A percentile compares a stretch with the other conserved stretches of the same genome.
Evolutionary conservation across 768 basidiomycete genomes (phyloP).

Genomic region (Suillus paluster): DNA sequence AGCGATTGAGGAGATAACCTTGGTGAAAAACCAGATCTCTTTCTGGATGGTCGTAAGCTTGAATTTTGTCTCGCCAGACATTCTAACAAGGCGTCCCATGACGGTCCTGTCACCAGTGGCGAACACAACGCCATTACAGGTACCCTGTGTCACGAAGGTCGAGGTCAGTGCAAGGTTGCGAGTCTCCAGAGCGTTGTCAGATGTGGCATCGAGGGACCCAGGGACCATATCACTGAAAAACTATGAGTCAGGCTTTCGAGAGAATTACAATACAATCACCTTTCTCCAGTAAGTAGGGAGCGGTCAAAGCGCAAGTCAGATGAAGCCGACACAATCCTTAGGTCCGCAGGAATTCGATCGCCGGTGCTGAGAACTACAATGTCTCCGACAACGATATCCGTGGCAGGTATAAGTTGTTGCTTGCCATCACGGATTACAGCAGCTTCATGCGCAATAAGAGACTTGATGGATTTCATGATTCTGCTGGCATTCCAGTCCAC

Average conservation of each 20-base stretch:
- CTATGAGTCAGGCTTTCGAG: not conserved
- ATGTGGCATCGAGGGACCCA: slow-evolving; percentile 48
- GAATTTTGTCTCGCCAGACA: slow-evolving; percentile 51
- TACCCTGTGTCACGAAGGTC: slow-evolving; percentile 47
- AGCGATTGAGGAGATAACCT: slow-evolving; percentile 50
- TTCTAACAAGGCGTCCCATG: slow-evolving; percentile 60
- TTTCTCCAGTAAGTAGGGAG: slow-evolving; percentile 57
- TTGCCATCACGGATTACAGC: slow-evolving; percentile 56
- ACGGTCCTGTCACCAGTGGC: slow-evolving; percentile 48
- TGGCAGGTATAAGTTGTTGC: slow-evolving; percentile 51
- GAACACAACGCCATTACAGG: slow-evolving; percentile 46
- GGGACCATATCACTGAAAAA: slow-evolving; percentile 45
- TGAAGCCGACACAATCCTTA: slow-evolving; percentile 56
- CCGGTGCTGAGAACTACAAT: slow-evolving; percentile 56
- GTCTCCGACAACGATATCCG: slow-evolving; percentile 62
- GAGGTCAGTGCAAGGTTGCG: slow-evolving; percentile 54
- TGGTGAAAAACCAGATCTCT: slow-evolving; percentile 57
- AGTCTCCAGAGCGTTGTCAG: slow-evolving; percentile 53
- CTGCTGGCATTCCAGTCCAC: slow-evolving; percentile 54
- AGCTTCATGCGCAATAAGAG: slow-evolving; percentile 62
- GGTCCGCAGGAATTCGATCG: slow-evolving; percentile 62
- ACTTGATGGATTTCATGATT: slow-evolving; percentile 60
- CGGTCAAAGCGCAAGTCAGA: slow-evolving; percentile 58
- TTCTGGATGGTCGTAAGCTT: slow-evolving; percentile 52
- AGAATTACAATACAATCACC: slow-evolving; percentile 27